Evolutionary conservation across 371 early-diverging fungal species (phyloP).

Genomic region (Rhizopus delemar): DNA sequence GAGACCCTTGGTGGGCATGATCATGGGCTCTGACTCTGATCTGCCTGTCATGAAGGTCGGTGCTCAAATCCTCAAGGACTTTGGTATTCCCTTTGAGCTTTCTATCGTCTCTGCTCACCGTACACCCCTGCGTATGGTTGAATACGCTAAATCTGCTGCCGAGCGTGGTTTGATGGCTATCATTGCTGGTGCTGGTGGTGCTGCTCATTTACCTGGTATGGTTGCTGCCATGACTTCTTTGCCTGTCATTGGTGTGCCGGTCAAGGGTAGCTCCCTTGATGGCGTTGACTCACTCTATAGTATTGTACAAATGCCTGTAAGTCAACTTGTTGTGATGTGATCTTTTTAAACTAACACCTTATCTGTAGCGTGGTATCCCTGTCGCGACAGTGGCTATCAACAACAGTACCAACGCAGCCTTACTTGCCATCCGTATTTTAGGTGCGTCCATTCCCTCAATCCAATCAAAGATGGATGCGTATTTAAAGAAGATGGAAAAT

Average conservation of each 20-base stretch:
- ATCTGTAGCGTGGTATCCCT: slow-evolving; percentile 86
- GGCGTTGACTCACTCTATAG: slow-evolving; percentile 95
- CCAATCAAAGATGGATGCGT: slow-evolving; percentile 74
- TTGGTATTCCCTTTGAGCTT: slow-evolving; percentile 91
- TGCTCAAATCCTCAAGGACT: slow-evolving; percentile 81
- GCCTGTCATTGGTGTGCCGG: slow-evolving; percentile 97
- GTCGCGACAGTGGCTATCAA: slow-evolving; percentile 97
- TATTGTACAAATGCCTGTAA: slow-evolving; percentile 97
- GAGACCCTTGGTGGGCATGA: slow-evolving; percentile 86
- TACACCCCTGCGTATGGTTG: slow-evolving; percentile 90
- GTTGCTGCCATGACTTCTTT: slow-evolving; percentile 94
- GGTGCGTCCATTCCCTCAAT: slow-evolving; percentile 78
- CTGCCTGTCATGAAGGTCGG: slow-evolving; percentile 92
- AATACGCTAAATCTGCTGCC: slow-evolving; percentile 86
- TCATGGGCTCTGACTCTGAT: slow-evolving; percentile 98
- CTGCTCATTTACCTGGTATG: slow-evolving; percentile 98
- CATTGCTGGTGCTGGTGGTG: slow-evolving; percentile 97
- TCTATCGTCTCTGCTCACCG: slow-evolving; percentile 96
- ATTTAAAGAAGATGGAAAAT: slow-evolving; percentile 75
- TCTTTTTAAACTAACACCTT: neutral
- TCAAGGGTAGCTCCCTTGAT: slow-evolving; percentile 87
- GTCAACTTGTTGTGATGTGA: slow-evolving; percentile 22
- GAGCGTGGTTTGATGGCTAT: slow-evolving; percentile 90
- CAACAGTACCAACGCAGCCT: slow-evolving; percentile 93
- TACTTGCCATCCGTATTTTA: slow-evolving; percentile 92